Base-by-base conservation (phyloP, 345 rosid genomes). In the Hirschfeldia incana region DNA sequence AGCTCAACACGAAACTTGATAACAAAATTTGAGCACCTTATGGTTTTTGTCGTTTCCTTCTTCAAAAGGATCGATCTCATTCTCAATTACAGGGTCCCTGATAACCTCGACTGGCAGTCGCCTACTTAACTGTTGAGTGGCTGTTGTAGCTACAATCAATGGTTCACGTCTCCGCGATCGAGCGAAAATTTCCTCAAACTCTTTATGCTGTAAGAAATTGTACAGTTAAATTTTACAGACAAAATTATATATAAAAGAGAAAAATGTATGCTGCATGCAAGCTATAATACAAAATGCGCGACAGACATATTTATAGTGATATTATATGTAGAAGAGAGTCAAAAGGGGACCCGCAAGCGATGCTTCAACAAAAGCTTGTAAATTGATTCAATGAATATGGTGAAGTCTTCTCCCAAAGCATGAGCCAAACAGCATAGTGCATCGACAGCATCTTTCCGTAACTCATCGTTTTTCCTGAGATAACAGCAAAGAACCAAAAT, bases 341-440 rank as follows among this genome's bases (percentile, higher is more conserved):
- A 79, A 73, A 85, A 30, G 26, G 58, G 65, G 26, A 91, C 99
- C 96, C 85, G 88, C 55, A 91, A 85, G 63, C 84, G 89, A 80
- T 91, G 84, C 84, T 89, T 91, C 77, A 89, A 66, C 76, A 93
- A 33, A 72, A 95, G 91, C 80, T 93, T 95, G 88, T 90, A 96
- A 76, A 95, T 88, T 51, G 99, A 95, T 57, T 94, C 94, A 71
- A 95, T 91, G 80, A 95, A 93, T 82, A 95, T 90, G 79, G 91
- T 91, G 83, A 95, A 95, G 76, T 95, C 99, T 85, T 90, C 99
- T 73, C 99, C 99, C 62, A 95, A 92, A 81, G 98, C 93, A 87
- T 91, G 90, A 64, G 98, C 98, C 84, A 95, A 87, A 84, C 99
- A 91, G 82, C 99, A 95, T 64, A 95, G 93, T 67, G 98, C 98